Base-by-base conservation (phyloP, 2,329 filamentous ascomycete genomes). In the Clarireedia homoeocarpa region DNA sequence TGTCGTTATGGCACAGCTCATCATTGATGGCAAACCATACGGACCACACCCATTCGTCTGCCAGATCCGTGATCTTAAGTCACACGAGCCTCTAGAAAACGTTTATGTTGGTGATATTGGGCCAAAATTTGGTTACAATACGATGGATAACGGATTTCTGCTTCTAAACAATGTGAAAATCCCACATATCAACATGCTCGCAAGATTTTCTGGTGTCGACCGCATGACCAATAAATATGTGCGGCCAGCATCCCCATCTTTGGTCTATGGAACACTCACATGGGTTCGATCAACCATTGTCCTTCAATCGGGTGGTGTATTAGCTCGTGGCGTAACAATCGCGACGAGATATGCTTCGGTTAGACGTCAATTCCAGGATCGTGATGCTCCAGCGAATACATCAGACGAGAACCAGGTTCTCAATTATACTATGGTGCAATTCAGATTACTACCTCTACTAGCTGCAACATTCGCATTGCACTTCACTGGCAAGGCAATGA, bases 371-470 rank as follows among this genome's bases (percentile, higher is more conserved):
- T 91, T 91, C 74, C 84, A 88, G 69, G 87, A 91, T 63, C 80
- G 82, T 5, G 87, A 90, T 70, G 81, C 83, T 5, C 75, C 77
- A 27, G 74, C 78, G 39, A 75, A 74, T 40, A 75, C 78, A 59
- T 69, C 73, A 24, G 81, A 80, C 5, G 88, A 91, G 73, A 89
- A 84, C 67, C 84, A 86, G 64, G 88, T 91, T 1, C 74, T 91
- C 27, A 86, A 91, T 74, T 91, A 91, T 72, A 88, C 86, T 60
- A 90, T 89, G 82, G 87, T 91, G 6, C 86, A 90, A 69, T 80
- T 86, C 65, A 81, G 88, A 48, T 75, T 91, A 2, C 73, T 91
- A 23, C 86, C 88, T 1, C 75, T 91, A 3, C 74, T 91, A 7
- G 87, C 87, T 0, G 80, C 86, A 2, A 87, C 85, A 1, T 91